Base-by-base conservation (phyloP, 2,329 filamentous ascomycete genomes). In the Claviceps paspali region DNA sequence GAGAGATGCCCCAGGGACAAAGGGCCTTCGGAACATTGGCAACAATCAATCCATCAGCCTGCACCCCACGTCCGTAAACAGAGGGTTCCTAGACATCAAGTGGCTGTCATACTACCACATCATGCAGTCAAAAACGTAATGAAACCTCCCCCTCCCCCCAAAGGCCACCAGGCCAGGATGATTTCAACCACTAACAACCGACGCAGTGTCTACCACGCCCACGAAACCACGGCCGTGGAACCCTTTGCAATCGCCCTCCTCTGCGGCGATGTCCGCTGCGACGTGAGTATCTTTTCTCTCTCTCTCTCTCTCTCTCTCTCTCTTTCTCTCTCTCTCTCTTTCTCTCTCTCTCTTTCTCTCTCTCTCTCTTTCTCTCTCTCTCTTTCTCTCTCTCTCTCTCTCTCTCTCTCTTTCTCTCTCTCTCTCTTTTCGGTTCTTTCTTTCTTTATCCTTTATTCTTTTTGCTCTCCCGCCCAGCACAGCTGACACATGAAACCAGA, bases 51-150 rank as follows among this genome's bases (percentile, higher is more conserved):
- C 74, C 31, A 86, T 98, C 47, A 85, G 77, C 40, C 64, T 98
- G 15, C 85, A 93, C 47, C 82, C 86, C 1, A 82, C 80, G 1
- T 93, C 85, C 1, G 83, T 98, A 46, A 96, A 96, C 56, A 86
- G 86, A 52, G 71, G 67, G 6, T 65, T 65, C 41, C 63, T 67
- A 33, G 73, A 76, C 29, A 63, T 86, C 28, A 79, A 77, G 51
- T 96, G 84, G 76, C 63, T 98, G 31, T 91, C 83, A 1, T 98
- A 94, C 56, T 96, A 96, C 61, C 82, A 93, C 55, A 94, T 96
- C 45, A 93, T 96, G 84, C 87, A 95, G 56, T 81, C 82, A 3
- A 86, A 79, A 65, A 62, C 83, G 78, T 70, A 71, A 70, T 64
- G 6, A 21, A 6, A 15, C 28, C 15, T 4, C 11, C 24, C 31